Percentiles rank a stretch among this genome's conserved stretches.
phyloP scores from a whole-genome alignment of 2,329 filamentous ascomycete genomes.

The Penicillium sp. region DNA sequence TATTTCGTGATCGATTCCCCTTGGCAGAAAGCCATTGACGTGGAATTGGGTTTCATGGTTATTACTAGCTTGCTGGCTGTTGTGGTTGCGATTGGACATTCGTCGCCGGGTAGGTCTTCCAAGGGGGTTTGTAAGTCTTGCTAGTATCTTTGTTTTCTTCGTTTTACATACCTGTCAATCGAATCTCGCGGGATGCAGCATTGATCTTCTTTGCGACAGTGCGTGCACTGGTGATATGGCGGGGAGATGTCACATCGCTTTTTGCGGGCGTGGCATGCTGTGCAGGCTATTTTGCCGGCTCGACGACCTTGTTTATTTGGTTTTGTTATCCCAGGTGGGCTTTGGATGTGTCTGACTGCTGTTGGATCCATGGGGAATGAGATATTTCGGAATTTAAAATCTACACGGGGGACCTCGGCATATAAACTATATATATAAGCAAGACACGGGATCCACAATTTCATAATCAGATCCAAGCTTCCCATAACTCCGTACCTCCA shows the following conservation, averaged over 20 bases:
- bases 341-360: not conserved
- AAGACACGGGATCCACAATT: not conserved
- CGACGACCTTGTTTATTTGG: slow-evolving; percentile 4
- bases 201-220: slow-evolving; percentile 4
- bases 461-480: not conserved
- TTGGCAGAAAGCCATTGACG: not conserved
- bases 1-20: not conserved
- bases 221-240: slow-evolving; percentile 7
- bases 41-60: not conserved
- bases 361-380: not conserved
- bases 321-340: slow-evolving; percentile 1
- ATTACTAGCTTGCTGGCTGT: not conserved
- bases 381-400: not conserved
- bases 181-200: slow-evolving; percentile 3
- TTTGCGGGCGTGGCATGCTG: slow-evolving; percentile 7
- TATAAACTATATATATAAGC: not conserved
- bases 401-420: not conserved
- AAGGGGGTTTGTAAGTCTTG: not conserved
- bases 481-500: not conserved
- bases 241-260: slow-evolving; percentile 6
- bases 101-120: not conserved
- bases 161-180: slow-evolving; percentile 1
- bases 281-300: slow-evolving; percentile 7
- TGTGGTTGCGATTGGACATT: not conserved
- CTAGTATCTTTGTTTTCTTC: not conserved